phyloP scores from a whole-genome alignment of 805 yeast genomes.

The Kluyveromyces starmeri region DNA sequence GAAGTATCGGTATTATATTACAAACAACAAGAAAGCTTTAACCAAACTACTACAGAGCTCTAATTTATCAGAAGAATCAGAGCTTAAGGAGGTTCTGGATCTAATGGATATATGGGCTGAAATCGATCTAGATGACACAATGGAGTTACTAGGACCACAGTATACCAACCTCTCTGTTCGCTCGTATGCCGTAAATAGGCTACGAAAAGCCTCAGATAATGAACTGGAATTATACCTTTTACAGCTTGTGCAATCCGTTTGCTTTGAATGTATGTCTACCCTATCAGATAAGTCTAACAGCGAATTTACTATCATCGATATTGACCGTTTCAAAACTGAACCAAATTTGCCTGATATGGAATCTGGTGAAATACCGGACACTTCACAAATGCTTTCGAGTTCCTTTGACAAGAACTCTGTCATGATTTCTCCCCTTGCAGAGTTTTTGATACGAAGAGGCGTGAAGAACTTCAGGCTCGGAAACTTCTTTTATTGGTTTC shows the following conservation, averaged over 20 bases:
- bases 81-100: constrained; percentile 69
- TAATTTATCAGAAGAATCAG: constrained; percentile 79
- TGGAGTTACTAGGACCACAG: constrained; percentile 74
- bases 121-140: constrained; percentile 74
- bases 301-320: constrained; percentile 34
- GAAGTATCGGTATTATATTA: constrained; percentile 78
- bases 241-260: constrained; percentile 86
- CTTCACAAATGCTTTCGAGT: neutral
- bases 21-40: constrained; percentile 57
- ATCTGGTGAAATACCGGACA: constrained; percentile 5
- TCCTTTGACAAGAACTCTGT: constrained; percentile 14
- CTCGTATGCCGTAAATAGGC: constrained; percentile 79
- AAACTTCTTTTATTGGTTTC: constrained; percentile 83
- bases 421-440: constrained; percentile 53
- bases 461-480: constrained; percentile 59
- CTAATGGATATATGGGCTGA: constrained; percentile 63
- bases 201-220: constrained; percentile 66
- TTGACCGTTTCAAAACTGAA: constrained; percentile 10
- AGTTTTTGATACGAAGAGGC: constrained; percentile 67
- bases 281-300: constrained; percentile 24
- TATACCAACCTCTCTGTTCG: constrained; percentile 68
- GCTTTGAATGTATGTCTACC: constrained; percentile 48
- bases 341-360: constrained; percentile 9
- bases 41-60: constrained; percentile 82
- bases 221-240: constrained; percentile 75